Evolutionary conservation across 805 yeast genomes (phyloP).

Genomic region (Pichia eremophila): DNA sequence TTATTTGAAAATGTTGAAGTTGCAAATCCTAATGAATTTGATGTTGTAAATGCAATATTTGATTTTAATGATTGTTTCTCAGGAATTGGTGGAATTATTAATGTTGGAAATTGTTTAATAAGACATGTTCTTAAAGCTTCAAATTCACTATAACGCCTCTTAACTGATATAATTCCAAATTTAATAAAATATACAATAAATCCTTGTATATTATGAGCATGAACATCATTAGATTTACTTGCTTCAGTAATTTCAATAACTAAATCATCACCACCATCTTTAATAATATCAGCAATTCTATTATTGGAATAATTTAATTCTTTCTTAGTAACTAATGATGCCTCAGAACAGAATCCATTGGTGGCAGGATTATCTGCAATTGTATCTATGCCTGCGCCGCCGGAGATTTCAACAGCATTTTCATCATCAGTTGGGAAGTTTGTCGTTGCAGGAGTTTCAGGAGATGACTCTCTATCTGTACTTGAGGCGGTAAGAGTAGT

Average conservation of each 20-base stretch:
- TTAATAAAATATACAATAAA: constrained; percentile 78
- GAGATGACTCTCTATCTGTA: no score
- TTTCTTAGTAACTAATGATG: constrained; percentile 12
- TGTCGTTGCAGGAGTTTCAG: no score
- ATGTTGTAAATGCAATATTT: constrained; percentile 23
- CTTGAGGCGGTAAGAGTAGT: no score
- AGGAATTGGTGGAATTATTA: constrained; percentile 90
- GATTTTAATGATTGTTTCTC: constrained; percentile 58
- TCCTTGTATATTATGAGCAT: constrained; percentile 27
- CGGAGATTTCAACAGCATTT: no score
- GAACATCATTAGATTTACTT: constrained; percentile 75
- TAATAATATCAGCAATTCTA: constrained; percentile 18
- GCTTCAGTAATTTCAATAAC: constrained; percentile 56
- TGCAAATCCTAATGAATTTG: constrained; percentile 19
- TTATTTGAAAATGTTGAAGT: constrained; percentile 4
- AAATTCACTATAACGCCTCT: constrained; percentile 88
- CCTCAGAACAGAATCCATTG: neutral
- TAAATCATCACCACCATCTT: neutral
- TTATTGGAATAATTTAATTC: constrained; percentile 15
- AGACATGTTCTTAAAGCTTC: constrained; percentile 70
- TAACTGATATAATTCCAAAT: constrained; percentile 49
- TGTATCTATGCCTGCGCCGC: no score
- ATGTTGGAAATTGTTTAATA: constrained; percentile 65
- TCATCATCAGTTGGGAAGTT: no score
- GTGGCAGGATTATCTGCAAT: no score